Conservation (phyloP, 2,329 filamentous ascomycete species). For the Cordyceps tenuipes region DNA sequence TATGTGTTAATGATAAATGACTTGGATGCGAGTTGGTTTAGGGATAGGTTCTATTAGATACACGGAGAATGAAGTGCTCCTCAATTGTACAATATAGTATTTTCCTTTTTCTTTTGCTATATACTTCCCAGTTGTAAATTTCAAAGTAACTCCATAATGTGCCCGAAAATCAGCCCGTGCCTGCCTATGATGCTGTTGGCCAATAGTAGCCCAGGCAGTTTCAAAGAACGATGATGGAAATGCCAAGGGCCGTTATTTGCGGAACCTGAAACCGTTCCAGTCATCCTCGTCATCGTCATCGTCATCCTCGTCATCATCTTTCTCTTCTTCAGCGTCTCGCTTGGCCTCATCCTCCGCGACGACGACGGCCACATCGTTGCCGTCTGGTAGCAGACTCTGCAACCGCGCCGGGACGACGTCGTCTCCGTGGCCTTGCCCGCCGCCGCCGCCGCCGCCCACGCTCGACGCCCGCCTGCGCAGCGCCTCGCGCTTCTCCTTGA, state of each 20-base stretch:
- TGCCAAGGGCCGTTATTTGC: background rate
- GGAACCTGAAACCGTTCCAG: conserved; percentile 52
- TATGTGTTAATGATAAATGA: background rate
- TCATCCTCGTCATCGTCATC: conserved; percentile 41
- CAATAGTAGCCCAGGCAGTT: background rate
- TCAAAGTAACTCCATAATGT: conserved; percentile 5
- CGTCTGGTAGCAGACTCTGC: background rate
- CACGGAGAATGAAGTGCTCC: background rate
- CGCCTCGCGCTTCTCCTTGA: conserved; percentile 65
- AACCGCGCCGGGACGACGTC: background rate
- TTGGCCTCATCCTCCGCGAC: conserved; percentile 18
- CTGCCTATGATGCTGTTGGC: background rate
- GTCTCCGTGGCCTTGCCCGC: conserved; percentile 16
- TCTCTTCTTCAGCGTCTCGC: conserved; percentile 25
- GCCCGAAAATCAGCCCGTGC: background rate
- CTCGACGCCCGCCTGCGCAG: conserved; percentile 36
- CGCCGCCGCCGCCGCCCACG: no score
- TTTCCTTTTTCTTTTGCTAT: background rate
- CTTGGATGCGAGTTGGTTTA: background rate
- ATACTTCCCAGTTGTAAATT: background rate
- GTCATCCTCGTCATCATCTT: conserved; percentile 30
- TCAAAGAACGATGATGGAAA: background rate
- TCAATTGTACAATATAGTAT: conserved; percentile 4
- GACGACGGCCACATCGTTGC: conserved; percentile 10
- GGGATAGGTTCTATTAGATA: conserved; percentile 2